Base-by-base conservation (phyloP, 345 rosid species). In the Populus simonii region DNA sequence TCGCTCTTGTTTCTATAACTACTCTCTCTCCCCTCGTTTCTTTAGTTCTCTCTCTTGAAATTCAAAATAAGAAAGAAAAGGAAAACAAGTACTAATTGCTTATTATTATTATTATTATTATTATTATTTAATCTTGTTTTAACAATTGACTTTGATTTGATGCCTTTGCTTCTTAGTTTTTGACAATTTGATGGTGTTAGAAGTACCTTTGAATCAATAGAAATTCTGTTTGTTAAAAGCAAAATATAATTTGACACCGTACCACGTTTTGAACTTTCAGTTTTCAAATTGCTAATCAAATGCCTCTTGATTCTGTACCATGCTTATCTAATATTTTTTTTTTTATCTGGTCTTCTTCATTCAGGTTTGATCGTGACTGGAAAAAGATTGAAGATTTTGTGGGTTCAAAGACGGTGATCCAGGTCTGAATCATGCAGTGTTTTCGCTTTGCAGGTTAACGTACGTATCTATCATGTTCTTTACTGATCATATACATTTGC, bases 331-430 rank as follows among this genome's bases (percentile, higher is more conserved):
- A 18, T 31, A 1, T 18, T 35, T 2, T 33, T 1, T 16, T 67
- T 16, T 35, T 67, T 8, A 66, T 47, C 31, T 35, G 8, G 29
- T 78, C 43, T 84, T 73, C n/a, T 47, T 84, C 75, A 67, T 74
- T 80, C 86, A 95, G 99, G 85, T 95, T 95, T 84, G 98, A 95
- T 70, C 99, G 99, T 20, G 99, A 93, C 84, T 93, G 98, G 99
- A 95, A 95, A 82, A 95, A 93, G 84, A 95, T 93, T 68, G 98
- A 95, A 86, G 99, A 95, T 89, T 93, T 95, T 83, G 97, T 95
- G 67, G 96, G 98, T 74, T 92, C 99, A 8, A 95, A 95, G 88
- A 90, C 97, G n/a, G 99, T 95, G 68, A 95, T 93, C 76, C 97
- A 95, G 99, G 99, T 93, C 78, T 79, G 66, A 77, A 72, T 65